Conservation (phyloP, 345 rosid species). For the Laguncularia racemosa region DNA sequence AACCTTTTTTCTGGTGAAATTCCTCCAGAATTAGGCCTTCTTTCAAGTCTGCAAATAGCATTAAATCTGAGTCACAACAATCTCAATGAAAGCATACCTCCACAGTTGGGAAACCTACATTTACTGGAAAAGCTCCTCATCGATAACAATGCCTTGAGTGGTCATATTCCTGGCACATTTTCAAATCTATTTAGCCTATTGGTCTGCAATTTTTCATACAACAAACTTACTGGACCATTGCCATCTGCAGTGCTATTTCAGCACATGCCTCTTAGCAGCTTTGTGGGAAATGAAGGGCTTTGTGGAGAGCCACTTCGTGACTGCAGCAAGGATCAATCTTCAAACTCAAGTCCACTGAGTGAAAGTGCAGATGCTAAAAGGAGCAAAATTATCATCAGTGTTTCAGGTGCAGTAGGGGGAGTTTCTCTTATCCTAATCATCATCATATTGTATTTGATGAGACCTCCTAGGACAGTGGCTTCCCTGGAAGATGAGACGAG, state of each 20-base stretch:
- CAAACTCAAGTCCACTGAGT: constrained; percentile 19
- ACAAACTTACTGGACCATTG: constrained; percentile 62
- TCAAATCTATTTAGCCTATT: constrained; percentile 62
- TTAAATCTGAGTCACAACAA: constrained; percentile 81
- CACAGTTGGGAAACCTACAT: constrained; percentile 66
- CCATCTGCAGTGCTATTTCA: constrained; percentile 51
- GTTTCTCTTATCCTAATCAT: constrained; percentile 64
- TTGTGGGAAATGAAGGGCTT: constrained; percentile 64
- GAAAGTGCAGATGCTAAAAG: constrained; percentile 17
- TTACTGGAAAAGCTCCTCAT: constrained; percentile 59
- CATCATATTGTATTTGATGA: constrained; percentile 51
- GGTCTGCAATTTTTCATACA: constrained; percentile 88
- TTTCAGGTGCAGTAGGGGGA: constrained; percentile 60
- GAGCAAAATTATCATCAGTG: constrained; percentile 49
- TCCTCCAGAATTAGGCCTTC: constrained; percentile 62
- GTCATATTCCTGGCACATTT: constrained; percentile 64
- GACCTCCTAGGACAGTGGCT: constrained; percentile 37
- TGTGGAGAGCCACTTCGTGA: constrained; percentile 60
- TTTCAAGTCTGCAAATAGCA: constrained; percentile 85
- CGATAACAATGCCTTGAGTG: constrained; percentile 68
- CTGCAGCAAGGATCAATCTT: constrained; percentile 41
- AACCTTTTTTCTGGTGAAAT: constrained; percentile 69
- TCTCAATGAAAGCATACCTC: constrained; percentile 59
- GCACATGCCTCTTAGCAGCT: constrained; percentile 55
- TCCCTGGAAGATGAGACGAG: constrained; percentile 39